A percentile compares a stretch with the other conserved stretches of the same genome.
These are phyloP conservation scores for Phlegmacium glaucopus DNA, from an alignment of 768 basidiomycete species.

Conservation along the genomic window DNA sequence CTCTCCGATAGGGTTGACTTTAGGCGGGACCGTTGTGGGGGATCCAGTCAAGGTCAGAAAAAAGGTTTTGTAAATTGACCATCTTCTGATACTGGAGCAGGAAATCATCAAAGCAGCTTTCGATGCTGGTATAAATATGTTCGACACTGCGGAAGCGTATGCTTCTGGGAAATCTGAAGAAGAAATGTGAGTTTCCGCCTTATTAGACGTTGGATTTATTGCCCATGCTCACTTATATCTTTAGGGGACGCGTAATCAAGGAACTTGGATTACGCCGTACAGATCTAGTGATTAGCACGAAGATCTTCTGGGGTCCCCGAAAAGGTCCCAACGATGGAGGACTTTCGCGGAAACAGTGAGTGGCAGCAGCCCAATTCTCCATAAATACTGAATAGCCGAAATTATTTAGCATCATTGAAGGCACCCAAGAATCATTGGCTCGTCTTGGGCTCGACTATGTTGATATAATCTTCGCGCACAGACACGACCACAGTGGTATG, in stretches of 20 bases:
- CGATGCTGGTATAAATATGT: constrained; percentile 70
- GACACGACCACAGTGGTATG: constrained; percentile 51
- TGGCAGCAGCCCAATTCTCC: background rate
- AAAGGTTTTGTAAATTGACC: constrained; percentile 7
- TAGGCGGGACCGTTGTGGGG: constrained; percentile 57
- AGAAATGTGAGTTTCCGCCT: constrained; percentile 50
- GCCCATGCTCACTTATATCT: background rate
- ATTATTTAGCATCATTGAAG: constrained; percentile 59
- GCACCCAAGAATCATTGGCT: constrained; percentile 56
- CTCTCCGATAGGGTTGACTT: constrained; percentile 45
- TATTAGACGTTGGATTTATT: background rate
- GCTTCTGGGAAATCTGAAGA: constrained; percentile 60
- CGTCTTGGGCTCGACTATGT: constrained; percentile 70
- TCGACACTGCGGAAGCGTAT: constrained; percentile 66
- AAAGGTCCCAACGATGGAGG: constrained; percentile 53
- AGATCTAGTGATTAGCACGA: constrained; percentile 70
- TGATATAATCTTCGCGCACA: constrained; percentile 65
- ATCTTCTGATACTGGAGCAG: no score
- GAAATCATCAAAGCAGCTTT: constrained; percentile 74
- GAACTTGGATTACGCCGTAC: constrained; percentile 63
- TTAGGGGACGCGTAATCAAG: constrained; percentile 65
- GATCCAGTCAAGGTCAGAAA: constrained; percentile 73
- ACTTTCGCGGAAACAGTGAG: constrained; percentile 54
- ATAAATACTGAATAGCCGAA: background rate
- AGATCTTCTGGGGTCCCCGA: constrained; percentile 69